Conservation (phyloP, 176 grass and related monocot species). For the Urochloa ruziziensis region DNA sequence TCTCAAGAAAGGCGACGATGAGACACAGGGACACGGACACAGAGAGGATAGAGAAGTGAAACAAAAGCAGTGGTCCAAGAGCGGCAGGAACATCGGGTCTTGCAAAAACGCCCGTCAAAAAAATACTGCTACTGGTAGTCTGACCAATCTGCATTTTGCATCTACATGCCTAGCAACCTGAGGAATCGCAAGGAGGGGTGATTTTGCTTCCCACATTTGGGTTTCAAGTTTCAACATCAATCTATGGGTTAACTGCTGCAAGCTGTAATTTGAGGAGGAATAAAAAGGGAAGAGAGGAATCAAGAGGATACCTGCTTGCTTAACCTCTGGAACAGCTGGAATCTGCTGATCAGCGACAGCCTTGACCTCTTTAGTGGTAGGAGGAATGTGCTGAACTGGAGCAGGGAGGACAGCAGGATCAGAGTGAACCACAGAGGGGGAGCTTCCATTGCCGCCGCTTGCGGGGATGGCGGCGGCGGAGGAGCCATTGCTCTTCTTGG, state of each 20-base stretch:
- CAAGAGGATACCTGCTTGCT: conserved; percentile 32
- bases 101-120: neutral
- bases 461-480: neutral
- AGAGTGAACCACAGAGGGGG: conserved; percentile 3
- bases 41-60: neutral
- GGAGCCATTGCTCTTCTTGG: neutral
- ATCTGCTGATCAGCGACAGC: conserved; percentile 2
- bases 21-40: too few relatives aligned
- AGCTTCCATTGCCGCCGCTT: conserved; percentile 22
- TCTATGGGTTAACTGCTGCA: neutral
- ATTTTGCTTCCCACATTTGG: neutral
- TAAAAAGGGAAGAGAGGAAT: neutral
- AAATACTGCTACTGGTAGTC: neutral
- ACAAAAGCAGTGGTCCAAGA: conserved; percentile 27
- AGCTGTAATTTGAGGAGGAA: neutral
- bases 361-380: neutral
- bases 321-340: conserved; percentile 15
- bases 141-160: neutral
- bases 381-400: conserved; percentile 18
- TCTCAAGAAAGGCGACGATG: conserved; percentile 43
- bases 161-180: neutral
- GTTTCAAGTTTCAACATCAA: neutral
- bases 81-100: conserved; percentile 10
- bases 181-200: neutral
- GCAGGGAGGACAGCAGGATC: conserved; percentile 16